phyloP scores from a whole-genome alignment of 2,329 filamentous ascomycete genomes.

The Neopestalotiopsis sp. region DNA sequence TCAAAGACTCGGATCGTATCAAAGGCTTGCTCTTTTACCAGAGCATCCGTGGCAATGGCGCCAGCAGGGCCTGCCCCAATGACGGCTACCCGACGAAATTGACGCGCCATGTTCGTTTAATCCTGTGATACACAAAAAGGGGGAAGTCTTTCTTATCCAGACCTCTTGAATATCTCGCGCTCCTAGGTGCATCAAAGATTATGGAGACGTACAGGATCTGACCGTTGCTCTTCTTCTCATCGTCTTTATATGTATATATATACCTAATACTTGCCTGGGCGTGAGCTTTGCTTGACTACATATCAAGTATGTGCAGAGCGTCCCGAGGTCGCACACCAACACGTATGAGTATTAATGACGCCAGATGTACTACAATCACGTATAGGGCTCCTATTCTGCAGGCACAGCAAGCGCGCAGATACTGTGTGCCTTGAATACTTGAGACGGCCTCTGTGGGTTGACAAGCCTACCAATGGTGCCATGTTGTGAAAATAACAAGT shows the following conservation, averaged over 20 bases:
- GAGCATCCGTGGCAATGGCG: conserved; percentile 60
- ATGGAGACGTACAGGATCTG: too few species aligned
- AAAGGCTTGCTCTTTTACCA: conserved; percentile 60
- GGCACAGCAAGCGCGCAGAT: not conserved
- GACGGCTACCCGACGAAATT: conserved; percentile 50
- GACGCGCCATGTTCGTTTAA: conserved; percentile 20
- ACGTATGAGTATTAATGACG: conserved; percentile 5
- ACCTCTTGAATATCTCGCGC: not conserved
- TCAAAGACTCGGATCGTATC: conserved; percentile 64
- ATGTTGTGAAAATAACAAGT: too few species aligned
- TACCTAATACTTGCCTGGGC: not conserved
- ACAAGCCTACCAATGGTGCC: not conserved
- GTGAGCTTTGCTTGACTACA: too few species aligned
- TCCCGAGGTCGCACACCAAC: not conserved
- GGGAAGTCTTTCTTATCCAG: not conserved
- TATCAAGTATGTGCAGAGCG: not conserved
- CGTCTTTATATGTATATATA: not conserved
- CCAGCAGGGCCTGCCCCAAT: conserved; percentile 64
- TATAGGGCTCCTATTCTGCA: not conserved
- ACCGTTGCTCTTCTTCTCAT: too few species aligned
- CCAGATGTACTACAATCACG: conserved; percentile 12
- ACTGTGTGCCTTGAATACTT: not conserved
- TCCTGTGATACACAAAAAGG: not conserved
- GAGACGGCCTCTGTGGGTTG: not conserved
- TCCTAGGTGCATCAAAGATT: too few species aligned